These are phyloP conservation scores for Neonectria ditissima DNA, from an alignment of 2,329 filamentous ascomycete species.

Conservation along the genomic window DNA sequence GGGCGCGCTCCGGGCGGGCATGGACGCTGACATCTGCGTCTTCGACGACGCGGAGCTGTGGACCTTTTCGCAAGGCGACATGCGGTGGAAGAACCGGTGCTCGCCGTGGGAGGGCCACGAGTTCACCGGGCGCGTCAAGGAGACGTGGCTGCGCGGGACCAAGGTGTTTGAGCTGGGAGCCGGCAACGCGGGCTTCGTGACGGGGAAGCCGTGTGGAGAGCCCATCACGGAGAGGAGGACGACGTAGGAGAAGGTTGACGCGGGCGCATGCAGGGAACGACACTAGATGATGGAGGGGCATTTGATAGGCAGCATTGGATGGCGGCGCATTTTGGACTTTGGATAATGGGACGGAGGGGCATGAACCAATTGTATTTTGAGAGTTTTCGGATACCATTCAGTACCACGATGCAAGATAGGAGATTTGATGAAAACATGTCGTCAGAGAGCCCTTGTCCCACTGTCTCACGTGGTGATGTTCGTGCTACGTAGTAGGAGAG, in stretches of 20 bases:
- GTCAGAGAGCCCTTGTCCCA: slow-evolving; percentile 28
- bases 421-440: slow-evolving; percentile 27
- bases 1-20: slow-evolving; percentile 82
- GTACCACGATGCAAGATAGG: slow-evolving; percentile 23
- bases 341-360: slow-evolving; percentile 4
- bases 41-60: slow-evolving; percentile 89
- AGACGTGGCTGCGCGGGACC: slow-evolving; percentile 86
- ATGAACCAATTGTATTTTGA: slow-evolving; percentile 17
- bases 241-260: slow-evolving; percentile 40
- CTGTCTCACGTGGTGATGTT: not conserved
- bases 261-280: not conserved
- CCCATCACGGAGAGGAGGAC: slow-evolving; percentile 71
- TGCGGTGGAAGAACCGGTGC: slow-evolving; percentile 96
- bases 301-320: slow-evolving; percentile 8
- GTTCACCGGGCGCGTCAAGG: slow-evolving; percentile 81
- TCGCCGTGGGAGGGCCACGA: slow-evolving; percentile 87
- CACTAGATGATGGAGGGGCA: not conserved
- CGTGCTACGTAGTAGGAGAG: not conserved
- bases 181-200: slow-evolving; percentile 62
- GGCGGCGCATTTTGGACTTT: slow-evolving; percentile 17
- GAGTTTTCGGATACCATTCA: slow-evolving; percentile 15
- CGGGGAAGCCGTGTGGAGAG: slow-evolving; percentile 60
- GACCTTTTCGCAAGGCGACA: slow-evolving; percentile 78
- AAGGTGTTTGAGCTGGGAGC: slow-evolving; percentile 79
- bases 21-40: slow-evolving; percentile 91